Conservation (phyloP, 768 basidiomycete species). For the Dentipellis fragilis region DNA sequence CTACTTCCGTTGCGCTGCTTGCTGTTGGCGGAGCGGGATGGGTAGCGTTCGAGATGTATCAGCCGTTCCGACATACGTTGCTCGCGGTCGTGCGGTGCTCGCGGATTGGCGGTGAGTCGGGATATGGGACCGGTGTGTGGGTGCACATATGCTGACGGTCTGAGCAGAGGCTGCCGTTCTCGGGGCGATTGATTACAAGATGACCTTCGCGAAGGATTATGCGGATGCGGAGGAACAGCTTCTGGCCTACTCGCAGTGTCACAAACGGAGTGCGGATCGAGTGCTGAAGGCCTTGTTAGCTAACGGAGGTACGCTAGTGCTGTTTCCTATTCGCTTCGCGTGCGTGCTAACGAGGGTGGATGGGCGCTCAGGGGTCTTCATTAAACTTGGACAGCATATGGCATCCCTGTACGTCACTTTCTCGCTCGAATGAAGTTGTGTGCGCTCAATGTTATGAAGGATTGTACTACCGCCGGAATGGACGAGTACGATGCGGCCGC, state of each 20-base stretch:
- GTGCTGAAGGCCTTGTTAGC: slow-evolving; percentile 76
- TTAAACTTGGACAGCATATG: slow-evolving; percentile 86
- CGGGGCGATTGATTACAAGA: slow-evolving; percentile 65
- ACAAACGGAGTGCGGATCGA: slow-evolving; percentile 70
- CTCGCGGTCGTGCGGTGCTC: slow-evolving; percentile 75
- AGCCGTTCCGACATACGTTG: slow-evolving; percentile 65
- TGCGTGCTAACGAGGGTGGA: neutral
- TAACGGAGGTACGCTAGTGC: slow-evolving; percentile 62
- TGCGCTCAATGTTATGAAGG: slow-evolving; percentile 24
- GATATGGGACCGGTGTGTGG: slow-evolving; percentile 8
- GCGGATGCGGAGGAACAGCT: slow-evolving; percentile 37
- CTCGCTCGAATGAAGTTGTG: neutral
- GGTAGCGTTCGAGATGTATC: slow-evolving; percentile 54
- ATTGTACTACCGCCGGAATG: slow-evolving; percentile 54
- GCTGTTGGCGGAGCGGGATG: slow-evolving; percentile 24
- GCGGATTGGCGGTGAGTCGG: slow-evolving; percentile 54
- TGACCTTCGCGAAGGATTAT: slow-evolving; percentile 47
- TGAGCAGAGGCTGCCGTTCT: slow-evolving; percentile 46
- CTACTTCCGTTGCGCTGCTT: slow-evolving; percentile 13
- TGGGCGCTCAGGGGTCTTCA: slow-evolving; percentile 53
- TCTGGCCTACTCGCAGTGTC: slow-evolving; percentile 65
- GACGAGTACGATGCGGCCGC: slow-evolving; percentile 44
- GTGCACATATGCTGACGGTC: neutral
- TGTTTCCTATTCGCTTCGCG: neutral
- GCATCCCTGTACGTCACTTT: slow-evolving; percentile 44